These are phyloP conservation scores for Bacidia gigantensis DNA, from an alignment of 495 filamentous ascomycete species.

Conservation along the genomic window DNA sequence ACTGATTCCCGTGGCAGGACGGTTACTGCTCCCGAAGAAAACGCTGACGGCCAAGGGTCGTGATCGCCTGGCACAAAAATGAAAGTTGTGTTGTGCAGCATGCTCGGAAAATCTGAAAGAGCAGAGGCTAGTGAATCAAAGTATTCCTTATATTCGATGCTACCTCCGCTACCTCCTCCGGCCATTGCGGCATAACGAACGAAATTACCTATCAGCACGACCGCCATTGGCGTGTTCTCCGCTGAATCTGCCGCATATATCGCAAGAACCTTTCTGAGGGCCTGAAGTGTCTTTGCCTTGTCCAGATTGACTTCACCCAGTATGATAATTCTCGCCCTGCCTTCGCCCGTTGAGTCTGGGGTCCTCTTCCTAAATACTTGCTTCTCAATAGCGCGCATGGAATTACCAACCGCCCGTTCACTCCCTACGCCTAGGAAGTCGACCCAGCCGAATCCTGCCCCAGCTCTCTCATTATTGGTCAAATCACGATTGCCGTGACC, in stretches of 20 bases:
- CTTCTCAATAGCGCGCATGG: constrained; percentile 64
- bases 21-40: constrained; percentile 67
- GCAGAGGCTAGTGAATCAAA: constrained; percentile 76
- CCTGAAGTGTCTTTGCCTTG: constrained; percentile 58
- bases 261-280: constrained; percentile 59
- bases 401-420: constrained; percentile 66
- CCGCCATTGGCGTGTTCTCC: constrained; percentile 57
- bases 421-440: constrained; percentile 89
- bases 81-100: constrained; percentile 69
- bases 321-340: constrained; percentile 46
- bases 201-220: constrained; percentile 79
- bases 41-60: constrained; percentile 83
- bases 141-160: constrained; percentile 87
- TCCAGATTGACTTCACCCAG: constrained; percentile 78
- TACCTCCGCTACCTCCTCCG: constrained; percentile 45
- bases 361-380: constrained; percentile 19
- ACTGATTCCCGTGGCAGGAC: constrained; percentile 58
- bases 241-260: constrained; percentile 49
- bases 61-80: constrained; percentile 92
- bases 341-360: constrained; percentile 23
- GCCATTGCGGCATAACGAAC: constrained; percentile 57
- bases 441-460: constrained; percentile 51
- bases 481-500: constrained; percentile 46
- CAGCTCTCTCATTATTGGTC: too few relatives aligned
- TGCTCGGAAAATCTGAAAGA: constrained; percentile 70